Conservation (phyloP, 331 rosid species). For the Cydonia oblonga region DNA sequence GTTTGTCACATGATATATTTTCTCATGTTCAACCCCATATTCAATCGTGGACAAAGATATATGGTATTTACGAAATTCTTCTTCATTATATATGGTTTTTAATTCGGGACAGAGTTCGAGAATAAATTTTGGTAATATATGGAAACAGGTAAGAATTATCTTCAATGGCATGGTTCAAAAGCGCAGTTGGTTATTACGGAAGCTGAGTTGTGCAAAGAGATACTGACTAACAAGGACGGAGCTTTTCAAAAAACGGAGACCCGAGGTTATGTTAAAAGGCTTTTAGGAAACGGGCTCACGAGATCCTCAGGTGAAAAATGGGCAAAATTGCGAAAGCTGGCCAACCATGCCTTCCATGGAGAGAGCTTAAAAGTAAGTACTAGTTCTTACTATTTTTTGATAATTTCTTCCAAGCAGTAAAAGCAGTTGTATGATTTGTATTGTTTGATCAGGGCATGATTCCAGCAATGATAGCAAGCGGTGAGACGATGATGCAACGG, state of each 20-base stretch:
- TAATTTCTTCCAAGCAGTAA: no score
- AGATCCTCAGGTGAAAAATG: constrained; percentile 16
- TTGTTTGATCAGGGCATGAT: constrained; percentile 1
- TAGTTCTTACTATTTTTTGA: not conserved
- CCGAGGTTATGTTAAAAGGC: not conserved
- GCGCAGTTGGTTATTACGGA: constrained; percentile 13
- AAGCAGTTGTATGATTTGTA: not conserved
- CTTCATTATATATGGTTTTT: not conserved
- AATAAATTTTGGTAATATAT: not conserved
- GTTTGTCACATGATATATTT: constrained; percentile 9
- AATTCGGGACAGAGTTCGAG: not conserved
- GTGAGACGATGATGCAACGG: not conserved
- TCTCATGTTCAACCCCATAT: constrained; percentile 8
- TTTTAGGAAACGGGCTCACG: constrained; percentile 11
- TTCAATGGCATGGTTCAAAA: constrained; percentile 19
- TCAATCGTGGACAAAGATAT: constrained; percentile 4
- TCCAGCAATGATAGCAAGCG: not conserved
- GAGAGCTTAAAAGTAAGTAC: constrained; percentile 10
- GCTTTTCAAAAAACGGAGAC: not conserved
- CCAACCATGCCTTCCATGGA: no score
- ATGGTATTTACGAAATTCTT: constrained; percentile 1
- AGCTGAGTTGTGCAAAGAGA: constrained; percentile 19
- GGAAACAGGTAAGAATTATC: constrained; percentile 19
- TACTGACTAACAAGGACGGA: not conserved
- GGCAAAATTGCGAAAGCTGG: constrained; percentile 10